Evolutionary conservation across 768 basidiomycete genomes (phyloP).

Genomic region (Serpula lacrymans): DNA sequence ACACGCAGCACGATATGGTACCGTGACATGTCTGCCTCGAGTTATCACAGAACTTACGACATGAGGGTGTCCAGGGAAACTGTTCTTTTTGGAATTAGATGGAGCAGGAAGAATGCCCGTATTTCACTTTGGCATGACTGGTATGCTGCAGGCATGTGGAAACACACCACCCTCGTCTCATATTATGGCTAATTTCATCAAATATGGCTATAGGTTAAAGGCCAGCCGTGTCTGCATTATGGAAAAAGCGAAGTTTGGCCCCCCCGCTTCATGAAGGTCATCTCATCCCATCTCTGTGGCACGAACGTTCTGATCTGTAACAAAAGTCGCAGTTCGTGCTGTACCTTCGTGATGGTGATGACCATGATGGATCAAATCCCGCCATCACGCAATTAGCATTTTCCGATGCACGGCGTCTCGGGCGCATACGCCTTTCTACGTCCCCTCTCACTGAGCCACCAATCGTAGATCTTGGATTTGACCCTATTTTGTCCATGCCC

Average conservation of each 20-base stretch:
- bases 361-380: constrained; percentile 27
- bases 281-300: background rate
- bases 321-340: constrained; percentile 50
- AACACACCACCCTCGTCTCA: background rate
- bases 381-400: constrained; percentile 56
- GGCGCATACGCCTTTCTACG: constrained; percentile 60
- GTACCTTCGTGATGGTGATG: constrained; percentile 51
- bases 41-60: background rate
- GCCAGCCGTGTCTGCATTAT: constrained; percentile 47
- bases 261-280: constrained; percentile 63
- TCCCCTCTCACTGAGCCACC: constrained; percentile 62
- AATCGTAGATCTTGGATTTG: constrained; percentile 71
- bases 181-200: background rate
- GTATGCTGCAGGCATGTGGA: constrained; percentile 61
- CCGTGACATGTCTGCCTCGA: background rate
- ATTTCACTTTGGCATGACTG: constrained; percentile 84
- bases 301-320: background rate
- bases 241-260: constrained; percentile 56
- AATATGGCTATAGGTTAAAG: constrained; percentile 40
- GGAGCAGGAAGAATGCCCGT: constrained; percentile 63
- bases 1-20: constrained; percentile 54
- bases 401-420: constrained; percentile 67
- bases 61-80: constrained; percentile 42
- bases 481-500: constrained; percentile 72
- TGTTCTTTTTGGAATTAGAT: constrained; percentile 64